Conservation (phyloP, 129 eudicot genomes). For the Pseudognaphalium luteoalbum region DNA sequence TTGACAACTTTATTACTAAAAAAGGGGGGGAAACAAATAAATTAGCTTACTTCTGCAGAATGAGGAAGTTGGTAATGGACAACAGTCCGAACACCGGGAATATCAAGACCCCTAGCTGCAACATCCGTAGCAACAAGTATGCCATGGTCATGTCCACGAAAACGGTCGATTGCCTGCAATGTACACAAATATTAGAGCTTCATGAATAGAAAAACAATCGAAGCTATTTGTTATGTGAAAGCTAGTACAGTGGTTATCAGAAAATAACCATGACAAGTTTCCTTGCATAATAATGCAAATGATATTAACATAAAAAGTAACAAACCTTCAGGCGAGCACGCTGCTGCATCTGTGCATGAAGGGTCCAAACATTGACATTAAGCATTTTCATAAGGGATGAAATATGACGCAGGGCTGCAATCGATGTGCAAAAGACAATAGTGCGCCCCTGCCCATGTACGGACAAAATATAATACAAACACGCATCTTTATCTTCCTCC, state of each 20-base stretch:
- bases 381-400: constrained; percentile 68
- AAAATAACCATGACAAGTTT: neutral
- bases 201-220: neutral
- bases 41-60: constrained; percentile 74
- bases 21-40: neutral
- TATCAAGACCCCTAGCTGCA: constrained; percentile 98
- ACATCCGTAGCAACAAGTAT: constrained; percentile 93
- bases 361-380: constrained; percentile 61
- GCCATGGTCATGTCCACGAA: constrained; percentile 82
- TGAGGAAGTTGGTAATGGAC: constrained; percentile 97
- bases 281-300: neutral
- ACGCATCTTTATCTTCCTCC: constrained; percentile 95
- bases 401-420: constrained; percentile 87
- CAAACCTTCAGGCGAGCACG: constrained; percentile 92
- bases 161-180: constrained; percentile 88
- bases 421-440: constrained; percentile 92
- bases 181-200: constrained; percentile 16
- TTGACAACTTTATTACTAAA: neutral
- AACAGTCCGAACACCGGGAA: constrained; percentile 93
- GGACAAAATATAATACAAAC: constrained; percentile 76
- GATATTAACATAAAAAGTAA: neutral
- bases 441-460: constrained; percentile 95
- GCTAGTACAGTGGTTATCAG: neutral
- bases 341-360: constrained; percentile 97
- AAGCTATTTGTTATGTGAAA: neutral